phyloP scores from a whole-genome alignment of 805 yeast species.

The Yarrowia deformans region DNA sequence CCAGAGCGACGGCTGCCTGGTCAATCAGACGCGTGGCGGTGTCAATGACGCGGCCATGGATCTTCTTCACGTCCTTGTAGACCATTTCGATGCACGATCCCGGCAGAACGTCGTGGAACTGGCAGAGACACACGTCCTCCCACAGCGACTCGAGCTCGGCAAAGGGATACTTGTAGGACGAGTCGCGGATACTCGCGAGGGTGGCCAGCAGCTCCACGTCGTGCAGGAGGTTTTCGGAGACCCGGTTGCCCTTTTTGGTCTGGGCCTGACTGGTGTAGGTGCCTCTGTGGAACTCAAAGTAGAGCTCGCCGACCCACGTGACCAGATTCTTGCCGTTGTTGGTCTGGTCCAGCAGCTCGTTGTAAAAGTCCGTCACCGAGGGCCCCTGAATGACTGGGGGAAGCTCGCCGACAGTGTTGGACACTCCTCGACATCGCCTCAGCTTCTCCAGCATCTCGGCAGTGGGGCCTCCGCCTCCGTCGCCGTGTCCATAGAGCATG shows the following conservation, averaged over 20 bases:
- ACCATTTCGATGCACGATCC: conserved; percentile 96
- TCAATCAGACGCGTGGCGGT: conserved; percentile 61
- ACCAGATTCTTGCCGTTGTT: conserved; percentile 73
- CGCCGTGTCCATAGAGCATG: conserved; percentile 90
- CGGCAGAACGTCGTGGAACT: conserved; percentile 97
- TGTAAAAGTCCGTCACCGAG: conserved; percentile 82
- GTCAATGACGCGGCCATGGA: conserved; percentile 65
- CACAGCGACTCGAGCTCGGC: conserved; percentile 72
- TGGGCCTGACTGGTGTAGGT: conserved; percentile 95
- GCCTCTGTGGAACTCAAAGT: conserved; percentile 95
- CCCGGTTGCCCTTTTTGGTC: conserved; percentile 80
- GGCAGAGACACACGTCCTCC: conserved; percentile 90
- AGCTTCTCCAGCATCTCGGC: conserved; percentile 92
- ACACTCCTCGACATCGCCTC: conserved; percentile 87
- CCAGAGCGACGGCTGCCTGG: conserved; percentile 59
- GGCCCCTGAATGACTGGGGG: conserved; percentile 83
- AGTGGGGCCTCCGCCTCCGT: conserved; percentile 98
- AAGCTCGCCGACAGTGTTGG: conserved; percentile 78
- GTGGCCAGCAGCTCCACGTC: conserved; percentile 88
- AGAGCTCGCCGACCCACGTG: conserved; percentile 92
- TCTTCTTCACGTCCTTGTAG: conserved; percentile 86
- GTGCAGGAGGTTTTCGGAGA: conserved; percentile 75
- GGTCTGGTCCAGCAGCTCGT: conserved; percentile 66
- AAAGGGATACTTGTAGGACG: conserved; percentile 73
- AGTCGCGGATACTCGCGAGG: conserved; percentile 65